Evolutionary conservation across 805 yeast species (phyloP).

Genomic region (Candida sonorensis): DNA sequence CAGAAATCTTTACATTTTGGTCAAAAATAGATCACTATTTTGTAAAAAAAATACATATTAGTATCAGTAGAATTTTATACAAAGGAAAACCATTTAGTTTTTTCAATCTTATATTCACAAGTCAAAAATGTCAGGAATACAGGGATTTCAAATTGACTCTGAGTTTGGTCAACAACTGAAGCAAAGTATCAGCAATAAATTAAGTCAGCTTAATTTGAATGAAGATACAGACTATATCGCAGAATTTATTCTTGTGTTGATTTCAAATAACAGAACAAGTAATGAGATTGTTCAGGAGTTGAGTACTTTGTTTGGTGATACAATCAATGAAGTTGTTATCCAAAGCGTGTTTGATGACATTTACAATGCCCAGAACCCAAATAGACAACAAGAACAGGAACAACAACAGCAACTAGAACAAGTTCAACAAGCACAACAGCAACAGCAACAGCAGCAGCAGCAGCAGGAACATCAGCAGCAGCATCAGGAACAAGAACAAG

Average conservation of each 20-base stretch:
- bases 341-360: slow-evolving; percentile 53
- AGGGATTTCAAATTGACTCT: too few species aligned
- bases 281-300: slow-evolving; percentile 57
- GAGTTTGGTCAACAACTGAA: slow-evolving; percentile 36
- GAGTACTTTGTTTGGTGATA: slow-evolving; percentile 52
- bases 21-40: too few species aligned
- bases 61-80: too few species aligned
- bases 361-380: slow-evolving; percentile 26
- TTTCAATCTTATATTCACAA: too few species aligned
- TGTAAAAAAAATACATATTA: too few species aligned
- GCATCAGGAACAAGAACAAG: slow-evolving; percentile 13
- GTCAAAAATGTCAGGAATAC: too few species aligned
- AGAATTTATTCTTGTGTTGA: slow-evolving; percentile 65
- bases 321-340: slow-evolving; percentile 51
- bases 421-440: slow-evolving; percentile 7
- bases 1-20: too few species aligned
- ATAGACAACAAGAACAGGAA: slow-evolving; percentile 3
- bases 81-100: too few species aligned
- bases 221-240: slow-evolving; percentile 60
- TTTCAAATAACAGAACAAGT: slow-evolving; percentile 59
- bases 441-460: slow-evolving; percentile 6
- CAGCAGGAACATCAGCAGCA: slow-evolving; percentile 3
- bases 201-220: slow-evolving; percentile 33
- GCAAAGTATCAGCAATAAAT: slow-evolving; percentile 34
- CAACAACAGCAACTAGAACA: slow-evolving; percentile 10